phyloP scores from a whole-genome alignment of 2,329 filamentous ascomycete species.

The Colletotrichum viniferum region DNA sequence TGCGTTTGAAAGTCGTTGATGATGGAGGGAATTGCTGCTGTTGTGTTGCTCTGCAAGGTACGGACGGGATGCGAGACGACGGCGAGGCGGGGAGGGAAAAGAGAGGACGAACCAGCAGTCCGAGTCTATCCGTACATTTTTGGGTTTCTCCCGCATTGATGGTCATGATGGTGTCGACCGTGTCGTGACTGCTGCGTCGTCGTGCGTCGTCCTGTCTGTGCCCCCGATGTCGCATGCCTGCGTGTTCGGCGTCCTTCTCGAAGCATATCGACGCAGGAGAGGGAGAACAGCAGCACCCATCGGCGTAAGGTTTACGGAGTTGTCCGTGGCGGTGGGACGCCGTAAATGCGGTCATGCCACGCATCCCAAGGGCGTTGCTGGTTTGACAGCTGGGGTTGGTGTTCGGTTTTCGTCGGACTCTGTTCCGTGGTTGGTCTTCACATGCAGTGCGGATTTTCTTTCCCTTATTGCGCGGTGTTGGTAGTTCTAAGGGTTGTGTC shows the following conservation, averaged over 20 bases:
- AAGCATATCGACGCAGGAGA: neutral
- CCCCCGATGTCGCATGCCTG: neutral
- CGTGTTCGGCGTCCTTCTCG: neutral
- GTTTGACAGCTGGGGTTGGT: neutral
- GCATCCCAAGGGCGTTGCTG: neutral
- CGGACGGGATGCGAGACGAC: neutral
- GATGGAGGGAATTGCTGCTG: neutral
- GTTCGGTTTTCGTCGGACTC: neutral
- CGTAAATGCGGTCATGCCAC: neutral
- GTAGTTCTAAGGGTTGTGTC: neutral
- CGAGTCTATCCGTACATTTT: neutral
- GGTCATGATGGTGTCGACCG: neutral
- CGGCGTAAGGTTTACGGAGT: neutral
- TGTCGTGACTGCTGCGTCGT: neutral
- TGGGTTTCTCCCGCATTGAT: neutral
- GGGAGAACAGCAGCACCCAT: neutral
- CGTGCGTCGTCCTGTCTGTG: neutral
- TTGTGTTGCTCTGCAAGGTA: neutral
- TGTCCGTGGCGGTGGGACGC: neutral
- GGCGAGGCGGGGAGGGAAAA: neutral
- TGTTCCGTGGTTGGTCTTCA: neutral
- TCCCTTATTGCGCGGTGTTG: neutral
- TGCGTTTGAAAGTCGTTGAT: neutral
- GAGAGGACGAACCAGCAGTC: constrained; percentile 12
- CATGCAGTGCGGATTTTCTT: neutral